Evolutionary conservation across 305 asterid genomes (phyloP).

Genomic region (Fraxinus baroniana): DNA sequence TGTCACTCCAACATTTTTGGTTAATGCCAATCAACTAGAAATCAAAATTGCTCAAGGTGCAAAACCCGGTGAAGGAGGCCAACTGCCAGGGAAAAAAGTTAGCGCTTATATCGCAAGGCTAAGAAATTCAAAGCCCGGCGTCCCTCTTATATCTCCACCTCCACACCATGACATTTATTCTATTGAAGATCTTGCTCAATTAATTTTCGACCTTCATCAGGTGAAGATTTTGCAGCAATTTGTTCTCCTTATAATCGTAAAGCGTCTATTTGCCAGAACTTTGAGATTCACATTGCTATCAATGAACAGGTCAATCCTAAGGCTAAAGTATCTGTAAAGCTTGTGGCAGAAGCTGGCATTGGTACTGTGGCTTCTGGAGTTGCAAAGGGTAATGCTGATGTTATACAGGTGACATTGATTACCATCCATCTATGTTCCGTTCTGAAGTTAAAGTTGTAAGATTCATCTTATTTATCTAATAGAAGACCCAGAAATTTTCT

Average conservation of each 20-base stretch:
- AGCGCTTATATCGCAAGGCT: conserved; percentile 51
- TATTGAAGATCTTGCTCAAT: conserved; percentile 60
- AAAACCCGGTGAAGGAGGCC: conserved; percentile 65
- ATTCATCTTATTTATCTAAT: background rate
- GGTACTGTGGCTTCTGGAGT: conserved; percentile 66
- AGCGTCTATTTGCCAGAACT: background rate
- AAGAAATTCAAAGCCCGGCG: conserved; percentile 56
- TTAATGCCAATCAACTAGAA: conserved; percentile 49
- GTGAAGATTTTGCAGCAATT: conserved; percentile 13
- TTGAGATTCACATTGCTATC: background rate
- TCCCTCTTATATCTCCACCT: conserved; percentile 60
- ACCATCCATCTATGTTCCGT: background rate
- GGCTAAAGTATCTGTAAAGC: conserved; percentile 58
- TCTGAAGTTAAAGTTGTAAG: background rate
- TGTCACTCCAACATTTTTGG: conserved; percentile 56
- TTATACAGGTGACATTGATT: conserved; percentile 40
- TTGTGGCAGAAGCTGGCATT: conserved; percentile 58
- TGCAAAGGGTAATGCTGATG: conserved; percentile 61
- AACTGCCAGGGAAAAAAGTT: conserved; percentile 60
- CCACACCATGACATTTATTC: conserved; percentile 65
- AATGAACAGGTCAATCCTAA: conserved; percentile 45
- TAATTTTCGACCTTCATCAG: conserved; percentile 61
- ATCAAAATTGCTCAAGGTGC: conserved; percentile 65
- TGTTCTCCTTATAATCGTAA: background rate
- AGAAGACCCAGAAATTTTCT: background rate